These are phyloP conservation scores for Rhizopogon rudus DNA, from an alignment of 768 basidiomycete genomes.

Conservation along the genomic window DNA sequence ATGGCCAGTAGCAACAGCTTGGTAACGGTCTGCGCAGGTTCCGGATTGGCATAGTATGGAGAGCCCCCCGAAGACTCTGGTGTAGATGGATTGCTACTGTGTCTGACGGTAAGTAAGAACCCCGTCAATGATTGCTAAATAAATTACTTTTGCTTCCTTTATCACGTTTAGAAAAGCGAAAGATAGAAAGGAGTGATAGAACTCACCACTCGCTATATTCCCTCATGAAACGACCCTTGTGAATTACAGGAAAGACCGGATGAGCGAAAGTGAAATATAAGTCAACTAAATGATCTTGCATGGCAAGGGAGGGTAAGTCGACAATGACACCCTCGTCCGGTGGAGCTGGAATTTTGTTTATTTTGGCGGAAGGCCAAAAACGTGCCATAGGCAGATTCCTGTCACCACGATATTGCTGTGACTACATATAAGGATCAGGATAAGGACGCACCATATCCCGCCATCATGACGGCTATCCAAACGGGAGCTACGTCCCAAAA, in stretches of 20 bases:
- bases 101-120: slow-evolving; percentile 21
- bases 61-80: slow-evolving; percentile 9
- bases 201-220: slow-evolving; percentile 54
- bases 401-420: slow-evolving; percentile 8
- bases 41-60: slow-evolving; percentile 21
- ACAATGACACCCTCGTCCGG: slow-evolving; percentile 41
- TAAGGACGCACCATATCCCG: slow-evolving; percentile 52
- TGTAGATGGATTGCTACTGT: slow-evolving; percentile 32
- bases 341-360: slow-evolving; percentile 30
- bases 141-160: slow-evolving; percentile 25
- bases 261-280: slow-evolving; percentile 84
- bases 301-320: slow-evolving; percentile 52
- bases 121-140: neutral
- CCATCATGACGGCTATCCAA: slow-evolving; percentile 66
- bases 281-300: slow-evolving; percentile 65
- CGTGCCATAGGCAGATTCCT: slow-evolving; percentile 74
- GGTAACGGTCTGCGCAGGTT: slow-evolving; percentile 59
- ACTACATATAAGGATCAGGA: slow-evolving; percentile 6
- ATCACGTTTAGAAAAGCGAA: slow-evolving; percentile 2
- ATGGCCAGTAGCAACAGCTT: slow-evolving; percentile 73
- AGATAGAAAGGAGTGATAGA: neutral
- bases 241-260: slow-evolving; percentile 78
- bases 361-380: slow-evolving; percentile 62
- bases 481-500: slow-evolving; percentile 62
- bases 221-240: slow-evolving; percentile 62